Percentiles rank a stretch among this genome's conserved stretches.
These are phyloP conservation scores for Staphylotrichum longicolle DNA, from an alignment of 495 filamentous ascomycete genomes.

Conservation along the genomic window DNA sequence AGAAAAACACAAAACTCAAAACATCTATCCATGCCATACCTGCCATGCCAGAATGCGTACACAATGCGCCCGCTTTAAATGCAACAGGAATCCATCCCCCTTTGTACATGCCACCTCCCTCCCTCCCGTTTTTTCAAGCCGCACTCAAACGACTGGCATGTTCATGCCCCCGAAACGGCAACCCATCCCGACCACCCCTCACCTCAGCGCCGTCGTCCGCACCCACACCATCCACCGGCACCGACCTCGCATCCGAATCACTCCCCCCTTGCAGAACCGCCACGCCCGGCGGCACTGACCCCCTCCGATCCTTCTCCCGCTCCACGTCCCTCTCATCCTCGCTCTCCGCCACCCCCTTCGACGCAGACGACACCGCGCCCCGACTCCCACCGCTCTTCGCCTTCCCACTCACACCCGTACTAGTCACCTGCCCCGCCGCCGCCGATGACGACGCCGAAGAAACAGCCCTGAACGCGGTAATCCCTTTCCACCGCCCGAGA, in stretches of 20 bases:
- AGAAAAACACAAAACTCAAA: background rate
- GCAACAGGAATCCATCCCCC: no score
- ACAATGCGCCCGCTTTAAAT: background rate
- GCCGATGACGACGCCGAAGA: slow-evolving; percentile 11
- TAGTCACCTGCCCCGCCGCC: background rate
- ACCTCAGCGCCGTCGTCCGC: background rate
- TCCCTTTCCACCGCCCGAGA: slow-evolving; percentile 44
- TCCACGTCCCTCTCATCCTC: background rate
- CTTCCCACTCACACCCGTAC: background rate
- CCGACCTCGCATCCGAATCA: slow-evolving; percentile 7
- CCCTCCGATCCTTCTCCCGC: slow-evolving; percentile 20
- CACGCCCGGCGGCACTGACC: slow-evolving; percentile 17
- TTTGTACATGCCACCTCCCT: no score
- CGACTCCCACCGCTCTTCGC: slow-evolving; percentile 22
- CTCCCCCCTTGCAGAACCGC: slow-evolving; percentile 16
- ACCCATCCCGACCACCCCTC: background rate
- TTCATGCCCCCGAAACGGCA: background rate
- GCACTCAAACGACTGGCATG: background rate
- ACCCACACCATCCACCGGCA: background rate
- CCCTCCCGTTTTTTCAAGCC: background rate
- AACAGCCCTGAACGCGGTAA: slow-evolving; percentile 30
- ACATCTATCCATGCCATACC: background rate
- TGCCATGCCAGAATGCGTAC: background rate
- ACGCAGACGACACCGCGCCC: slow-evolving; percentile 3
- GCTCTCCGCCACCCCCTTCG: background rate